A percentile compares a stretch with the other conserved stretches of the same genome.
phyloP scores from a whole-genome alignment of 192 early-diverging fungal genomes.

The Thamnidium elegans region DNA sequence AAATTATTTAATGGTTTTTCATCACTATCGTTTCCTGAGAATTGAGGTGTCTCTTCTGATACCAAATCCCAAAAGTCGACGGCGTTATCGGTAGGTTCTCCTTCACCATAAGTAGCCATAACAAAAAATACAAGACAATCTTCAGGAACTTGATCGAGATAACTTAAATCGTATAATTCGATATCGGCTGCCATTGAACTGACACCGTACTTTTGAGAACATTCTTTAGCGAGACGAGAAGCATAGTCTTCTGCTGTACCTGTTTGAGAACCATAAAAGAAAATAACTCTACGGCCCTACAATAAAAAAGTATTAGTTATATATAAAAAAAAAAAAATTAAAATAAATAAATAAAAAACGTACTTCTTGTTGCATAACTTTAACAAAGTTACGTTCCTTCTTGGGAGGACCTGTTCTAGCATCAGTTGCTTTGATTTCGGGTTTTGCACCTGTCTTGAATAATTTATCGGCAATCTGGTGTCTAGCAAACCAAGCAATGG shows the following conservation, averaged over 20 bases:
- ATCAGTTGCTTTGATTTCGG: constrained; percentile 32
- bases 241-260: constrained; percentile 99
- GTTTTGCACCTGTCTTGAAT: constrained; percentile 3
- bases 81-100: constrained; percentile 98
- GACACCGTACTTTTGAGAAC: constrained; percentile 67
- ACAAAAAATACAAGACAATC: constrained; percentile 84
- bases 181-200: constrained; percentile 78
- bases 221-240: constrained; percentile 83
- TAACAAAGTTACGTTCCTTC: constrained; percentile 48
- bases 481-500: constrained; percentile 30
- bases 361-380: constrained; percentile 55
- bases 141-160: constrained; percentile 66
- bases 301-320: too few relatives aligned
- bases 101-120: constrained; percentile 96
- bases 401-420: constrained; percentile 30
- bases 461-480: constrained; percentile 30
- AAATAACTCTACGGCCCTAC: constrained; percentile 71
- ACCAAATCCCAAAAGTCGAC: constrained; percentile 91
- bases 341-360: constrained; percentile 9
- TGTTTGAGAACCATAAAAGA: constrained; percentile 98
- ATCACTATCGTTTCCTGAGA: constrained; percentile 57
- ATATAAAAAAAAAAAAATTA: constrained; percentile 2
- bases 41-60: constrained; percentile 68
- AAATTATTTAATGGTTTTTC: constrained; percentile 54
- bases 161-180: constrained; percentile 90